Percentiles rank a stretch among this genome's conserved stretches.
These are phyloP conservation scores for Megacollybia platyphylla DNA, from an alignment of 1,284 basidiomycete genomes.

Conservation along the genomic window DNA sequence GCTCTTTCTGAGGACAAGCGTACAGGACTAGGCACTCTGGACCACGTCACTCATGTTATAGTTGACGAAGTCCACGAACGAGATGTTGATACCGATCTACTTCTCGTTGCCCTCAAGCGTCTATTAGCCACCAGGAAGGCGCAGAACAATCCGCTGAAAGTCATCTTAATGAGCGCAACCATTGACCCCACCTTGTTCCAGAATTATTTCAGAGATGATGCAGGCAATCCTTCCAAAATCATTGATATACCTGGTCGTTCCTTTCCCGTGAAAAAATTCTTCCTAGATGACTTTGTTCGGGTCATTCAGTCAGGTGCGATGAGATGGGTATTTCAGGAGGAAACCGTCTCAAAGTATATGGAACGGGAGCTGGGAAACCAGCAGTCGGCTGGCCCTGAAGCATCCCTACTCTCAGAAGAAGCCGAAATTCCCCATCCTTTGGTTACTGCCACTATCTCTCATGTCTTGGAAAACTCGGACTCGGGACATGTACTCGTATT, in stretches of 20 bases:
- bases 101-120: conserved; percentile 86
- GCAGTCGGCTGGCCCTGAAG: not conserved
- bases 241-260: conserved; percentile 88
- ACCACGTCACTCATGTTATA: conserved; percentile 82
- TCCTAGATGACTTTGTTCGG: conserved; percentile 71
- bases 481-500: conserved; percentile 91
- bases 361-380: conserved; percentile 52
- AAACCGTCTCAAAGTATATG: conserved; percentile 71
- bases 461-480: conserved; percentile 64
- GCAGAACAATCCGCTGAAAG: conserved; percentile 69
- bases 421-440: conserved; percentile 78
- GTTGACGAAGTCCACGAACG: conserved; percentile 97
- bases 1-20: conserved; percentile 36
- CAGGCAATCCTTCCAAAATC: conserved; percentile 56
- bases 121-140: conserved; percentile 68
- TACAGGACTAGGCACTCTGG: conserved; percentile 37
- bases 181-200: conserved; percentile 88
- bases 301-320: conserved; percentile 29
- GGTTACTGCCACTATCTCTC: conserved; percentile 73
- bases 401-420: conserved; percentile 31
- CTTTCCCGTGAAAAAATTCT: conserved; percentile 77
- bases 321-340: conserved; percentile 66
- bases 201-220: conserved; percentile 67
- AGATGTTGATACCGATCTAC: conserved; percentile 87
- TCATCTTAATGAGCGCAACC: conserved; percentile 93